Conservation (phyloP, 2,329 filamentous ascomycete genomes). For the Bertia moriformis region DNA sequence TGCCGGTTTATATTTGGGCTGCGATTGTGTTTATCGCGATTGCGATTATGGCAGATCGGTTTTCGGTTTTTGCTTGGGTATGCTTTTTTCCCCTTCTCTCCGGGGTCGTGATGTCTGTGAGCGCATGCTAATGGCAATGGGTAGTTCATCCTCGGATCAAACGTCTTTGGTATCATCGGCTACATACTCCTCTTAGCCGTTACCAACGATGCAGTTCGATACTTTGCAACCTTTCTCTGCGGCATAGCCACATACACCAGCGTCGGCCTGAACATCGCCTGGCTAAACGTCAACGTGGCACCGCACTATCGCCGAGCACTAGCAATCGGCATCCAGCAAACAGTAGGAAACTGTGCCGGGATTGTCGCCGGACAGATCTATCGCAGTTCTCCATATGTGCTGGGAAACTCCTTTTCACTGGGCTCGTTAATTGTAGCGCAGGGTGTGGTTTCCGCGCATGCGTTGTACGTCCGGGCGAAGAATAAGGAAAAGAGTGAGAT, state of each 20-base stretch:
- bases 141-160: background rate
- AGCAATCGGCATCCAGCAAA: constrained; percentile 27
- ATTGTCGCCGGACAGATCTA: constrained; percentile 24
- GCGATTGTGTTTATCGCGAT: constrained; percentile 26
- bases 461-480: constrained; percentile 3
- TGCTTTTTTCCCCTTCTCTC: background rate
- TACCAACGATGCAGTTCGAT: constrained; percentile 29
- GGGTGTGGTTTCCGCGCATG: constrained; percentile 3
- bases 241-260: constrained; percentile 30
- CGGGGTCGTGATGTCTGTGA: too few relatives aligned
- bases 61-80: constrained; percentile 2
- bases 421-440: constrained; percentile 4
- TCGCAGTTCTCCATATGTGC: constrained; percentile 13
- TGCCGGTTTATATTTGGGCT: constrained; percentile 38
- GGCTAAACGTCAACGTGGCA: constrained; percentile 28
- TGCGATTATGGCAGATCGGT: constrained; percentile 29
- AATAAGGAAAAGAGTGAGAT: constrained; percentile 5
- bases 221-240: constrained; percentile 31
- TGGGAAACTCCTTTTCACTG: constrained; percentile 13
- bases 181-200: constrained; percentile 32
- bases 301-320: constrained; percentile 28
- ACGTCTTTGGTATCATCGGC: constrained; percentile 27
- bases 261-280: constrained; percentile 29
- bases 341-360: constrained; percentile 28
- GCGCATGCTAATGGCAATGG: too few relatives aligned